These are phyloP conservation scores for Protomyces macrosporus DNA, from an alignment of 1,139 yeast species.

Conservation along the genomic window DNA sequence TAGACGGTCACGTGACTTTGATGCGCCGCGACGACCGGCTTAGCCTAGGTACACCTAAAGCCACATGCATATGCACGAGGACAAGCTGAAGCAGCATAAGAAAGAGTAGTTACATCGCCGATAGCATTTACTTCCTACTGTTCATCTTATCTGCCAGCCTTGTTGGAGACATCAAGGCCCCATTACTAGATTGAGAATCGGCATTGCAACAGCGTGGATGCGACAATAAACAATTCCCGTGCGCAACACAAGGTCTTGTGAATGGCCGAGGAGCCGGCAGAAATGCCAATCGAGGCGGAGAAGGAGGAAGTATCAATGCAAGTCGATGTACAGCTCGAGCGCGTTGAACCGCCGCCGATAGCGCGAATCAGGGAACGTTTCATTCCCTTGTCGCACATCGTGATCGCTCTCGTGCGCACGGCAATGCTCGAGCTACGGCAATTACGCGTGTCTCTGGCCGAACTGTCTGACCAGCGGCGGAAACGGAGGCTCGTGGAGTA, in stretches of 20 bases:
- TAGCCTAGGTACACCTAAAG: too few relatives aligned
- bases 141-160: too few relatives aligned
- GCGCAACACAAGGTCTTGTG: not conserved
- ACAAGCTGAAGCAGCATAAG: too few relatives aligned
- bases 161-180: too few relatives aligned
- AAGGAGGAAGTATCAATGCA: not conserved
- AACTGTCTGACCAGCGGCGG: constrained; percentile 55
- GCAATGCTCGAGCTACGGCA: constrained; percentile 62
- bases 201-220: too few relatives aligned
- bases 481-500: constrained; percentile 65
- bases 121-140: too few relatives aligned
- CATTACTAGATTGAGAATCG: too few relatives aligned
- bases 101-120: too few relatives aligned
- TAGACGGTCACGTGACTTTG: too few relatives aligned
- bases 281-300: not conserved
- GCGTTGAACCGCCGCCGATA: constrained; percentile 43
- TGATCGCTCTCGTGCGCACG: constrained; percentile 57
- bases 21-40: too few relatives aligned
- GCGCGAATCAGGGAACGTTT: constrained; percentile 76
- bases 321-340: not conserved
- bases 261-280: not conserved
- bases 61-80: too few relatives aligned
- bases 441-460: constrained; percentile 55
- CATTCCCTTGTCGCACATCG: constrained; percentile 55
- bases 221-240: not conserved